Conservation (phyloP, 805 yeast species). For the Yarrowia porcina region DNA sequence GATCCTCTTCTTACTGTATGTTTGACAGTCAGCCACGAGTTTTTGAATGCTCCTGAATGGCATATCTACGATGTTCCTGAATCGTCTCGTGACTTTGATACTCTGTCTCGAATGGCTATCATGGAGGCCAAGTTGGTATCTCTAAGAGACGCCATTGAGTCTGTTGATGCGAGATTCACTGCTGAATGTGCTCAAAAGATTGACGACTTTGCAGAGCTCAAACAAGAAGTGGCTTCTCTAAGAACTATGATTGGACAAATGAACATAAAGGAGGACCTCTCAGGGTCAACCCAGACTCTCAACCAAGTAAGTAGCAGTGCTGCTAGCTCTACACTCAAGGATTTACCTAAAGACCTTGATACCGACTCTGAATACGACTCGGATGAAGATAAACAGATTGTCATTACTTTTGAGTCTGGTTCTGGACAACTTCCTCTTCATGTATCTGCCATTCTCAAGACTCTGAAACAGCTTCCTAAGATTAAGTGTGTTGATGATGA, state of each 20-base stretch:
- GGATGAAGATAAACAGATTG: neutral
- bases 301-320: neutral
- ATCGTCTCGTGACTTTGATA: slow-evolving; percentile 5
- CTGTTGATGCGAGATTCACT: neutral
- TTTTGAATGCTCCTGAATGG: neutral
- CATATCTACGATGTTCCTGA: slow-evolving; percentile 11
- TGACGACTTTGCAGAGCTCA: neutral
- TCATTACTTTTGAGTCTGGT: neutral
- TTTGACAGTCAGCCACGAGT: neutral
- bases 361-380: neutral
- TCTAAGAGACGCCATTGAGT: slow-evolving; percentile 14
- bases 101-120: slow-evolving; percentile 7
- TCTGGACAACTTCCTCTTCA: slow-evolving; percentile 8
- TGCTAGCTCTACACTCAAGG: neutral
- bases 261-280: neutral
- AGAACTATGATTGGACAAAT: neutral
- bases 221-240: neutral
- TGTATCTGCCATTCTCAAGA: slow-evolving; percentile 12
- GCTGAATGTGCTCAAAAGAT: neutral
- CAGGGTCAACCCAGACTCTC: neutral
- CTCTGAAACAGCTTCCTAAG: neutral
- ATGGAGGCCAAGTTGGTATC: slow-evolving; percentile 11
- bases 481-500: neutral
- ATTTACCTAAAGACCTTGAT: neutral
- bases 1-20: slow-evolving; percentile 3